Conservation (phyloP, 805 yeast species). For the Wickerhamomyces queroliae region DNA sequence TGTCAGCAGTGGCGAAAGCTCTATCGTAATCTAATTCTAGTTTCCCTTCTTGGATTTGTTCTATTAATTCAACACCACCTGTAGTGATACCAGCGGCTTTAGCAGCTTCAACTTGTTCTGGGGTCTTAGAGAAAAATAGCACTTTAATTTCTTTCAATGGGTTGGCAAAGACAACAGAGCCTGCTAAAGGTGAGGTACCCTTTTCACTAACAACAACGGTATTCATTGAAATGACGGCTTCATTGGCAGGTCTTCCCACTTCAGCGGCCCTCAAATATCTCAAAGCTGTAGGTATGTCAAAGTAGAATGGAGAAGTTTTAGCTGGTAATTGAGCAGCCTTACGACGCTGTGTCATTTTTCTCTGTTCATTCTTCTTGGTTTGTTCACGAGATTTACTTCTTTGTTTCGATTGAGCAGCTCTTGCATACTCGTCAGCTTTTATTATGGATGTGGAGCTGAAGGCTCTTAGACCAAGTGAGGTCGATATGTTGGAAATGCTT, state of each 20-base stretch:
- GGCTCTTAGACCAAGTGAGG: slow-evolving; percentile 5
- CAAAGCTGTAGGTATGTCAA: slow-evolving; percentile 69
- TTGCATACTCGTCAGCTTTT: slow-evolving; percentile 20
- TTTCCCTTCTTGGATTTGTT: slow-evolving; percentile 46
- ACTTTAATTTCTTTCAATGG: slow-evolving; percentile 63
- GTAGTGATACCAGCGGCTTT: slow-evolving; percentile 50
- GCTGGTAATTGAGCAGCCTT: slow-evolving; percentile 36
- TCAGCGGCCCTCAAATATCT: slow-evolving; percentile 83
- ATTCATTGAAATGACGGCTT: slow-evolving; percentile 64
- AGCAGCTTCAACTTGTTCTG: slow-evolving; percentile 47
- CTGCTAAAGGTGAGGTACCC: slow-evolving; percentile 72
- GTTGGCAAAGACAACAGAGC: slow-evolving; percentile 66
- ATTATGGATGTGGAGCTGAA: slow-evolving; percentile 8
- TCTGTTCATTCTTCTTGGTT: slow-evolving; percentile 27
- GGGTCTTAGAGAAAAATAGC: slow-evolving; percentile 60
- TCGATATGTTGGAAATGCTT: not conserved
- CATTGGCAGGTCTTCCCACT: slow-evolving; percentile 74
- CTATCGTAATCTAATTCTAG: slow-evolving; percentile 58
- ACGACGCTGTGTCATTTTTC: slow-evolving; percentile 30
- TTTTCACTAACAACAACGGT: slow-evolving; percentile 63
- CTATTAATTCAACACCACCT: slow-evolving; percentile 76
- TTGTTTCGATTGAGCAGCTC: slow-evolving; percentile 24
- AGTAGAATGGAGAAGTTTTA: slow-evolving; percentile 52
- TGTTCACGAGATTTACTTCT: slow-evolving; percentile 20
- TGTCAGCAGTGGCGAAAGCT: slow-evolving; percentile 82